Percentiles rank a stretch among this genome's conserved stretches.
phyloP scores from a whole-genome alignment of 345 rosid genomes.

The Cardamine occulta region DNA sequence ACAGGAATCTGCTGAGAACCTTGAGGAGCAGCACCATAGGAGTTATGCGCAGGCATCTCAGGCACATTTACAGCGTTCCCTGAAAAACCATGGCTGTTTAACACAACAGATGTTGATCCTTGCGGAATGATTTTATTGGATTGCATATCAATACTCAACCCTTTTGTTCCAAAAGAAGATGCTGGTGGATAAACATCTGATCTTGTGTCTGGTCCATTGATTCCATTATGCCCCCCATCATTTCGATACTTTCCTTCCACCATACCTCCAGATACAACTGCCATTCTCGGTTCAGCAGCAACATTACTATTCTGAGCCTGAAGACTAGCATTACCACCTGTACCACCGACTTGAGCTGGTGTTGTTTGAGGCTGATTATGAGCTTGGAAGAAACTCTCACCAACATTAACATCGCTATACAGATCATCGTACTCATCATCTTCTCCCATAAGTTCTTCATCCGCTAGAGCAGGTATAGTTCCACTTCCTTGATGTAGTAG shows the following conservation, averaged over 20 bases:
- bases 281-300: conserved; percentile 53
- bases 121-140: conserved; percentile 54
- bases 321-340: conserved; percentile 49
- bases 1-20: conserved; percentile 54
- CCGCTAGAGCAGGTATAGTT: conserved; percentile 82
- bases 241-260: conserved; percentile 57
- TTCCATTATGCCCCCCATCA: conserved; percentile 46
- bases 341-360: conserved; percentile 47
- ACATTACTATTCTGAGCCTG: conserved; percentile 47
- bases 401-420: conserved; percentile 86
- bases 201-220: conserved; percentile 56
- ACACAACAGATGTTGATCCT: conserved; percentile 51
- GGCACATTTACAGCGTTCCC: conserved; percentile 57
- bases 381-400: conserved; percentile 72
- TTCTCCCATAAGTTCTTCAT: conserved; percentile 76
- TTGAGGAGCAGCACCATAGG: conserved; percentile 52
- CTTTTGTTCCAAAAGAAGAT: conserved; percentile 54
- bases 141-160: conserved; percentile 52
- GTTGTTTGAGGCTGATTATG: conserved; percentile 53
- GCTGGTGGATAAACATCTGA: conserved; percentile 51
- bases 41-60: conserved; percentile 51
- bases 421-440: conserved; percentile 92
- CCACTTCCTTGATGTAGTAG: conserved; percentile 75
- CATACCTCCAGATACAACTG: conserved; percentile 49
- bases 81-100: conserved; percentile 53